Conservation (phyloP, 805 yeast species). For the Starmera pachycereana region DNA sequence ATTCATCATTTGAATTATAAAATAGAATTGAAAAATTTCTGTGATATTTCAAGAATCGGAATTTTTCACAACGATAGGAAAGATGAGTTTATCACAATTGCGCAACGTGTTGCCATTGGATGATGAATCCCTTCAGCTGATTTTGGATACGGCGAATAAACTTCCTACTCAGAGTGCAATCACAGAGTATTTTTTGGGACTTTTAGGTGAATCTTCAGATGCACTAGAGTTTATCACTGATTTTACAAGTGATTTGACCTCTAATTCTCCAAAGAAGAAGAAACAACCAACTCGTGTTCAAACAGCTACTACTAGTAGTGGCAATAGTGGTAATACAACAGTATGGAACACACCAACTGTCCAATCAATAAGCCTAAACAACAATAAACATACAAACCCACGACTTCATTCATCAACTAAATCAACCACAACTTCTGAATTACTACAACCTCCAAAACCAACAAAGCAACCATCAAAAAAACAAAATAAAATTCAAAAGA, state of each 20-base stretch:
- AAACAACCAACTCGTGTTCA: background rate
- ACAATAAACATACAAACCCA: slow-evolving; percentile 1
- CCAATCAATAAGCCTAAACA: slow-evolving; percentile 1
- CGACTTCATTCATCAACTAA: slow-evolving; percentile 4
- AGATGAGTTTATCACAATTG: slow-evolving; percentile 8
- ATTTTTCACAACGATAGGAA: background rate
- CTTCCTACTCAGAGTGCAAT: slow-evolving; percentile 38
- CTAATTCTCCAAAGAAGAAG: slow-evolving; percentile 5
- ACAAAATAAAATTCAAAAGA: slow-evolving; percentile 30
- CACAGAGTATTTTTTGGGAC: slow-evolving; percentile 40
- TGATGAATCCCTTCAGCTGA: slow-evolving; percentile 40
- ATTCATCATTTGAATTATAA: too few relatives aligned
- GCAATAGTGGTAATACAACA: slow-evolving; percentile 1
- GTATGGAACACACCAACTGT: slow-evolving; percentile 10
- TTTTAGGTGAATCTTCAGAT: slow-evolving; percentile 48
- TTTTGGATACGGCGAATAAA: slow-evolving; percentile 41
- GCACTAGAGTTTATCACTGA: slow-evolving; percentile 36
- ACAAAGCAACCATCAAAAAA: slow-evolving; percentile 20
- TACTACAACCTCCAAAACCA: slow-evolving; percentile 30
- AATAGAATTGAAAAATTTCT: background rate
- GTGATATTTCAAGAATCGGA: background rate
- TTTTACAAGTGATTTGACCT: slow-evolving; percentile 25
- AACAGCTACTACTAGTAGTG: background rate
- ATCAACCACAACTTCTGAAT: slow-evolving; percentile 35
- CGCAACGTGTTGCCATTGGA: slow-evolving; percentile 44